These are phyloP conservation scores for Penicillium sp. DNA, from an alignment of 2,329 filamentous ascomycete genomes.

Conservation along the genomic window DNA sequence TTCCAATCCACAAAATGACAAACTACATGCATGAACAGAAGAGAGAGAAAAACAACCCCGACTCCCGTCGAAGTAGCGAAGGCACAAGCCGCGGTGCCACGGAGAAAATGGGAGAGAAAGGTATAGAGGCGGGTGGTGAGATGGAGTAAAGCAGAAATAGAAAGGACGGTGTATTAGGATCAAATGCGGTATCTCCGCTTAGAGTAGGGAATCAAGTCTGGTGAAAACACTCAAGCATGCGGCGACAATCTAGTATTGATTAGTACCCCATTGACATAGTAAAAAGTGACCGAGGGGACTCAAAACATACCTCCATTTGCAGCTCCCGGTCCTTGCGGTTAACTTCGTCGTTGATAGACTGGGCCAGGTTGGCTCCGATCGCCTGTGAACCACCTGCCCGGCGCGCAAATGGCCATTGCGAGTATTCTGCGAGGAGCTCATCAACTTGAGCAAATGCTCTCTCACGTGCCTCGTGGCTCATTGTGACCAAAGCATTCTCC, in stretches of 20 bases:
- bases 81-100: neutral
- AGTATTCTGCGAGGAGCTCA: slow-evolving; percentile 92
- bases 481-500: slow-evolving; percentile 92
- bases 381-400: slow-evolving; percentile 75
- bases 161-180: slow-evolving; percentile 29
- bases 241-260: slow-evolving; percentile 69
- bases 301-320: slow-evolving; percentile 78
- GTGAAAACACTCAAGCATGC: slow-evolving; percentile 98
- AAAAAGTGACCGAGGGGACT: neutral
- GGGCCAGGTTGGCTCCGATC: slow-evolving; percentile 89
- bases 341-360: slow-evolving; percentile 85
- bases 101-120: slow-evolving; percentile 11
- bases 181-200: slow-evolving; percentile 30
- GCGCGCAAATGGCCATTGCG: slow-evolving; percentile 93
- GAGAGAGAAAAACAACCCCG: slow-evolving; percentile 8
- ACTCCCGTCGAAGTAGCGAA: slow-evolving; percentile 3
- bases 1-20: slow-evolving; percentile 29
- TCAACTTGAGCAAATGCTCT: slow-evolving; percentile 96
- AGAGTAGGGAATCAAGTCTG: slow-evolving; percentile 92
- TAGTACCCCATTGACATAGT: slow-evolving; percentile 11
- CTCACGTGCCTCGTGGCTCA: slow-evolving; percentile 92
- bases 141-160: slow-evolving; percentile 19
- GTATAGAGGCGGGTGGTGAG: slow-evolving; percentile 6
- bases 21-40: slow-evolving; percentile 35
- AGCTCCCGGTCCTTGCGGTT: slow-evolving; percentile 92